Conservation (phyloP, 148 eudicot genomes). For the Pharnaceum exiguum region DNA sequence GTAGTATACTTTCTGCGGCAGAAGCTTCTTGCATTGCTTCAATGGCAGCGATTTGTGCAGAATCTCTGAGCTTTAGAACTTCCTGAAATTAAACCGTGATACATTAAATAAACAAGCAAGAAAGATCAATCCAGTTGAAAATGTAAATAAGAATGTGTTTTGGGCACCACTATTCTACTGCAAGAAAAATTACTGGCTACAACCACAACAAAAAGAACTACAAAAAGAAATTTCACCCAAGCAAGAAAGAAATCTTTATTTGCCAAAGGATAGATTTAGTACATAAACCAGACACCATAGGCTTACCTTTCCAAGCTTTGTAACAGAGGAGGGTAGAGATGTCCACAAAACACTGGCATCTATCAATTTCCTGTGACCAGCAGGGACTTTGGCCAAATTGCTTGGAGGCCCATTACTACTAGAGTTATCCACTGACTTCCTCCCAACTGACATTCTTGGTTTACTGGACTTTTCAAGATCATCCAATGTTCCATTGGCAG, state of each 20-base stretch:
- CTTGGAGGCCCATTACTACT: constrained; percentile 48
- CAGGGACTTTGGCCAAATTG: constrained; percentile 66
- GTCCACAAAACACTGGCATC: constrained; percentile 74
- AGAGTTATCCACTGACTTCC: constrained; percentile 40
- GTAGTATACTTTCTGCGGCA: constrained; percentile 69
- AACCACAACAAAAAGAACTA: too few species aligned
- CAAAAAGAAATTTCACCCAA: too few species aligned
- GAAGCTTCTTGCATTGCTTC: constrained; percentile 90
- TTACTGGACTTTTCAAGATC: constrained; percentile 36
- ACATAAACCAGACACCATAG: background rate
- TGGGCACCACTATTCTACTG: too few species aligned
- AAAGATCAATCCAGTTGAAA: background rate
- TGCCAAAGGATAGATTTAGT: background rate
- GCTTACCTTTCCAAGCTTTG: constrained; percentile 76
- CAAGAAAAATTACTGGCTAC: too few species aligned
- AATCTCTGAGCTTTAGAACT: constrained; percentile 69
- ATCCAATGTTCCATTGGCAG: constrained; percentile 40
- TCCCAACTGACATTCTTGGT: constrained; percentile 41
- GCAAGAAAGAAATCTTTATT: too few species aligned
- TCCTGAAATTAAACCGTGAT: constrained; percentile 39
- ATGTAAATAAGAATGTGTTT: too few species aligned
- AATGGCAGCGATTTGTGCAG: constrained; percentile 77
- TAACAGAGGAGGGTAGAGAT: constrained; percentile 74
- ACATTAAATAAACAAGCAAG: background rate
- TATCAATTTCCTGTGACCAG: constrained; percentile 44